phyloP scores from a whole-genome alignment of 148 eudicot species.

The Salicornia ramosissima region DNA sequence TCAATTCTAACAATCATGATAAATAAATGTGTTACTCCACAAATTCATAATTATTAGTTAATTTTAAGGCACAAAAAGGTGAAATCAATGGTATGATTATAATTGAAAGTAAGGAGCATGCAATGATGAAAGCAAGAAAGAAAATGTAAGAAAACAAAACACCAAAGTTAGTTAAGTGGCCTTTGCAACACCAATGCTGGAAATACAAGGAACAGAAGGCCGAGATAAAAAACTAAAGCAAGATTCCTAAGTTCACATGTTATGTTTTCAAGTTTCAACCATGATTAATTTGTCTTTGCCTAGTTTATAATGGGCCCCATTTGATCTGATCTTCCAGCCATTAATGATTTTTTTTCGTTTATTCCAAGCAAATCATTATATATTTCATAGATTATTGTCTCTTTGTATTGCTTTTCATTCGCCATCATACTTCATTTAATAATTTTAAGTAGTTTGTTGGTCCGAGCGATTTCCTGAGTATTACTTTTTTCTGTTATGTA shows the following conservation, averaged over 20 bases:
- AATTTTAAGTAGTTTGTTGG: too few relatives aligned
- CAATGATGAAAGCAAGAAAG: conserved; percentile 8
- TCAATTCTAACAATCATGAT: neutral
- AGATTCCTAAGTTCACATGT: conserved; percentile 16
- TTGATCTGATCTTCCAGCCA: conserved; percentile 9
- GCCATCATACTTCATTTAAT: neutral
- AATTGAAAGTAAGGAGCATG: conserved; percentile 16
- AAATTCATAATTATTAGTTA: conserved; percentile 6
- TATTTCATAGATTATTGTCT: neutral
- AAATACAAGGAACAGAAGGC: too few relatives aligned
- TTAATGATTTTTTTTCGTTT: neutral
- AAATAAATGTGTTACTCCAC: neutral
- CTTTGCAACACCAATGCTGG: too few relatives aligned
- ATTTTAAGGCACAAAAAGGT: neutral
- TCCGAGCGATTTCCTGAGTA: too few relatives aligned
- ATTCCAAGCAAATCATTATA: conserved; percentile 8
- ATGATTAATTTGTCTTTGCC: conserved; percentile 18
- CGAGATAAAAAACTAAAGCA: too few relatives aligned
- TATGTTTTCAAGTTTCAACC: conserved; percentile 14
- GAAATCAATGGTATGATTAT: neutral
- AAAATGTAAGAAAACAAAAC: neutral
- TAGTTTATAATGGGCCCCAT: neutral
- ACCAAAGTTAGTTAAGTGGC: neutral
- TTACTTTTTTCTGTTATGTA: too few relatives aligned
- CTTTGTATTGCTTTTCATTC: neutral